Evolutionary conservation across 257 asterid genomes (phyloP).

Genomic region (Solanum gandarillasii): DNA sequence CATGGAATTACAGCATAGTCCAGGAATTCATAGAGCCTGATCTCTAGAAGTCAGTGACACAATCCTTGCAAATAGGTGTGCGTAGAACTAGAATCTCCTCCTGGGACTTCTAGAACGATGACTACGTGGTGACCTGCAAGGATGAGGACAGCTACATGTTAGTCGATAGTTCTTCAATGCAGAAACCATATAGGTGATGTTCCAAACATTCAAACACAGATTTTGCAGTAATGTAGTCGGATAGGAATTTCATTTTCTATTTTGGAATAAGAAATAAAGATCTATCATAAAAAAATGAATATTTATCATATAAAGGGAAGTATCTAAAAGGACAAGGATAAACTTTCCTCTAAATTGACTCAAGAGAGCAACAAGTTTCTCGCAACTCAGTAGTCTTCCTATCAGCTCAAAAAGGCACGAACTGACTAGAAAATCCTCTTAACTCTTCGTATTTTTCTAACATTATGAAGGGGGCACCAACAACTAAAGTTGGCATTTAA

Average conservation of each 20-base stretch:
- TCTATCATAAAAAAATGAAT: not conserved
- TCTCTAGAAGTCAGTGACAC: slow-evolving; percentile 9
- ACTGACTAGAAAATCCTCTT: not conserved
- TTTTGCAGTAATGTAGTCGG: not conserved
- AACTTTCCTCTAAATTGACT: not conserved
- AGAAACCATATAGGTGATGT: not conserved
- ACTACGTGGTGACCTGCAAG: slow-evolving; percentile 70
- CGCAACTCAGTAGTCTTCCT: not conserved
- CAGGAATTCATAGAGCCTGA: slow-evolving; percentile 2
- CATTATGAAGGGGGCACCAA: not conserved
- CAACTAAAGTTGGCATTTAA: not conserved
- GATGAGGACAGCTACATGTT: not conserved
- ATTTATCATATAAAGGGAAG: not conserved
- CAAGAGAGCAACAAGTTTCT: not conserved
- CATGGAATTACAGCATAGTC: not conserved
- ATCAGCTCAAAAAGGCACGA: not conserved
- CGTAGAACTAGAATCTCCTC: slow-evolving; percentile 45
- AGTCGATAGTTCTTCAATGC: not conserved
- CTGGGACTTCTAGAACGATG: slow-evolving; percentile 92
- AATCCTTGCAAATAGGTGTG: not conserved
- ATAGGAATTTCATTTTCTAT: not conserved
- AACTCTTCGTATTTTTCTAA: not conserved
- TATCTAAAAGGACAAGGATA: not conserved
- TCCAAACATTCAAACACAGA: not conserved
- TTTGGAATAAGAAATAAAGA: not conserved